Percentiles rank a stretch among this genome's conserved stretches.
Conservation (phyloP, 2,329 filamentous ascomycete species). For the Penicillium nordicum region DNA sequence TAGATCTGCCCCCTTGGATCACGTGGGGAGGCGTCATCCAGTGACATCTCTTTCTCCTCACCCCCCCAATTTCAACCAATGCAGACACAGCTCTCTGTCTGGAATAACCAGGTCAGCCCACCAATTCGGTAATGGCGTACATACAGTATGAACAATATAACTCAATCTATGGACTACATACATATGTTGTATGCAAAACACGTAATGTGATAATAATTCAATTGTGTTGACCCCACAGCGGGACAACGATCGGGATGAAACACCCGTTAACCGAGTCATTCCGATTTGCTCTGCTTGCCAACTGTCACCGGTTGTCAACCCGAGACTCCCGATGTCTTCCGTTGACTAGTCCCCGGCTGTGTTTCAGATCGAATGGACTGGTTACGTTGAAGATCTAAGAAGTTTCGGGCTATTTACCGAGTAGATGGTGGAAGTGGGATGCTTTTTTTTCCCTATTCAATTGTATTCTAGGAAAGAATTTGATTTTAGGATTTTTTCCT, state of each 20-base stretch:
- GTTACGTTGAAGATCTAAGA: neutral
- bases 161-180: too few species aligned
- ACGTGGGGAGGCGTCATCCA: too few species aligned
- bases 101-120: neutral
- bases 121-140: neutral
- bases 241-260: conserved; percentile 26
- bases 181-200: too few species aligned
- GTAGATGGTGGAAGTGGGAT: neutral
- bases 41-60: too few species aligned
- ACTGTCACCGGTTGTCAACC: conserved; percentile 11
- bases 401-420: neutral
- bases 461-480: neutral
- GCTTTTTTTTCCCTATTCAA: neutral
- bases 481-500: neutral
- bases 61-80: neutral
- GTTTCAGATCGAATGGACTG: conserved; percentile 1
- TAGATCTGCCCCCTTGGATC: too few species aligned
- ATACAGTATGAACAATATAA: neutral
- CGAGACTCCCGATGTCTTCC: conserved; percentile 19
- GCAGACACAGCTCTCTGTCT: neutral
- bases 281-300: conserved; percentile 21
- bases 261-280: conserved; percentile 23
- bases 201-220: neutral
- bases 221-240: conserved; percentile 21
- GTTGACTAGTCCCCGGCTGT: conserved; percentile 16